Conservation (phyloP, 352 stramenopile genomes). For the Phytophthora cajani region DNA sequence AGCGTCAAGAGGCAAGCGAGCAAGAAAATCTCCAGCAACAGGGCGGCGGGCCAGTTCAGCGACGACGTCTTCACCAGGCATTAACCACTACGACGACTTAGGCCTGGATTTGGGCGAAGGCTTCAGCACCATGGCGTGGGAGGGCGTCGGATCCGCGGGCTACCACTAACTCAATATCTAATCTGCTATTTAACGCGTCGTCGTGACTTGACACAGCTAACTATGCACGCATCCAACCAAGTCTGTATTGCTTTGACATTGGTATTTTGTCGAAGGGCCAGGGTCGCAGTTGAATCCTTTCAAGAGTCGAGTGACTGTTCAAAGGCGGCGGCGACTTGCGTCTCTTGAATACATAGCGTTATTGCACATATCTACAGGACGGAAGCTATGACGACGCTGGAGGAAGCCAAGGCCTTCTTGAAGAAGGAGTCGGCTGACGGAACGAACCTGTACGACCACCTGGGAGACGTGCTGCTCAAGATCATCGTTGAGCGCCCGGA, state of each 20-base stretch:
- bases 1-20: slow-evolving; percentile 23
- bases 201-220: not conserved
- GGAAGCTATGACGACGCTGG: slow-evolving; percentile 70
- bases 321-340: slow-evolving; percentile 3
- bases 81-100: slow-evolving; percentile 74
- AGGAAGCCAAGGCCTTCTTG: slow-evolving; percentile 90
- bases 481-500: slow-evolving; percentile 86
- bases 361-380: slow-evolving; percentile 14
- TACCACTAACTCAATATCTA: slow-evolving; percentile 56
- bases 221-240: not conserved
- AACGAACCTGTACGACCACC: slow-evolving; percentile 87
- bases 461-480: slow-evolving; percentile 88
- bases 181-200: slow-evolving; percentile 24
- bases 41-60: slow-evolving; percentile 46
- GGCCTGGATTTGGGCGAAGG: slow-evolving; percentile 56
- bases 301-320: slow-evolving; percentile 33
- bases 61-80: slow-evolving; percentile 22
- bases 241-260: not conserved
- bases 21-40: slow-evolving; percentile 25
- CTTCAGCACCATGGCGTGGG: slow-evolving; percentile 74
- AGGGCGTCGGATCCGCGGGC: slow-evolving; percentile 68
- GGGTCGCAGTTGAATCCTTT: slow-evolving; percentile 26
- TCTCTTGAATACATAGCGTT: slow-evolving; percentile 8
- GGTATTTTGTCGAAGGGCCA: slow-evolving; percentile 4
- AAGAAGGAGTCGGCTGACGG: slow-evolving; percentile 79